Evolutionary conservation across 2,329 filamentous ascomycete species (phyloP), one percentile per base, ranked within the genome.

Genomic region (Claviceps citrina): DNA sequence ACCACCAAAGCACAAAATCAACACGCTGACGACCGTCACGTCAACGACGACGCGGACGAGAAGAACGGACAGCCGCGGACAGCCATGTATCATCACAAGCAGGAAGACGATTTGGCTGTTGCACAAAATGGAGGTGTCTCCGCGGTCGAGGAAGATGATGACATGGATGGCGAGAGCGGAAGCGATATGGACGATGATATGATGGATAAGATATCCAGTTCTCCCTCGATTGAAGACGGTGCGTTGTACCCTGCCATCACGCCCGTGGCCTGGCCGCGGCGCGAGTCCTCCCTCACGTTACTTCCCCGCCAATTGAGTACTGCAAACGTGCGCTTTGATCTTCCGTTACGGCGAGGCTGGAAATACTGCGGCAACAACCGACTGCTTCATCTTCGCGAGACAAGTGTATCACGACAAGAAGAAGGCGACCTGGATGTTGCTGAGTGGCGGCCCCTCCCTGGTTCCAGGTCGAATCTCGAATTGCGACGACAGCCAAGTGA

Each of bases 151-250:
- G 78, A 81, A 46, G 75, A 71, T 36, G 78, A 84, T 36, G 78
- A 84, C 47, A 63, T 75, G 53, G 73, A 81, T 50, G 74, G 75
- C 47, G 76, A 81, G 50, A 73, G 74, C 48, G 76, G 76, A 36
- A 45, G 40, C 50, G 73, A 83, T 52, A 65, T 86, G 58, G 86
- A 93, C 55, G 70, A 95, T 62, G 89, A 96, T 61, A 78, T 94
- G 78, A 85, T 93, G 82, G 91, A 96, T 67, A 91, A 91, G 63
- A 95, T 98, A 49, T 96, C 89, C 54, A 96, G 87, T 62, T 96
- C 89, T 53, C 91, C 91, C 57, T 96, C 89, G 52, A 98, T 98
- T 62, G 86, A 93, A 70, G 89, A 96, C 81, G 89, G 89, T 98
- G 78, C 73, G 86, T 91, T 68, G 65, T 63, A 61, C 63, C 56